Base-by-base conservation (phyloP, 768 basidiomycete genomes). In the Collybia mongolica region DNA sequence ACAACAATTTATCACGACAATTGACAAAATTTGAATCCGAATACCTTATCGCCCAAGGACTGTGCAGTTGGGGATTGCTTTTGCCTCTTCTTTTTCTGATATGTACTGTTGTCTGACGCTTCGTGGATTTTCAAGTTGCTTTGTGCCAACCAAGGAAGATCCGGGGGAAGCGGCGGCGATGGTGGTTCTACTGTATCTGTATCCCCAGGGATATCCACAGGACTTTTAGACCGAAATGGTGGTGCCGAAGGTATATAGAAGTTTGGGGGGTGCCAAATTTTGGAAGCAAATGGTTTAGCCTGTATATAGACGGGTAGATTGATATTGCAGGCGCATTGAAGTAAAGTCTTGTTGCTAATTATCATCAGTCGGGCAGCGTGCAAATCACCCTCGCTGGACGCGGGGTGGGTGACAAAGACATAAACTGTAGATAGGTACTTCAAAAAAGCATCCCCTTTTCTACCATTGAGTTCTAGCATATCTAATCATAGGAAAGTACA, bases 1-100 rank as follows among this genome's bases (percentile, higher is more conserved):
- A 29, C 39, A 23, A 37, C 29, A 23, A 26, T 20, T 46, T 17
- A 59, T 15, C 35, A 24, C 22, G n/a, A 51, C 36, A 32, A 20
- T 23, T 42, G 7, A 26, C 22, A 38, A n/a, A 40, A 36, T 44
- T 29, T 38, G 17, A 14, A 52, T 18, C n/a, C 26, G 32, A 23
- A 23, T 36, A 88, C 90, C 82, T 93, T 93, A 69, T 92, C 88
- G 39, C 87, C 90, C 3, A 92, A 64, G 77, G 79, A 82, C 44
- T 78, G 76, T 2, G 52, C 54, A 19, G 55, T 44, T 65, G 72
- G 60, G 60, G 66, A 61, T 56, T 67, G 60, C 54, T 71, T 29
- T 39, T 45, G 49, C 2, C 54, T 22, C 58, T 77, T 76, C 63
- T 70, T 78, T 61, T 61, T 67, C 54, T 63, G 69, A 48, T 48